Evolutionary conservation across 108 stramenopile genomes (phyloP).

Genomic region (Bacterosira constricta): DNA sequence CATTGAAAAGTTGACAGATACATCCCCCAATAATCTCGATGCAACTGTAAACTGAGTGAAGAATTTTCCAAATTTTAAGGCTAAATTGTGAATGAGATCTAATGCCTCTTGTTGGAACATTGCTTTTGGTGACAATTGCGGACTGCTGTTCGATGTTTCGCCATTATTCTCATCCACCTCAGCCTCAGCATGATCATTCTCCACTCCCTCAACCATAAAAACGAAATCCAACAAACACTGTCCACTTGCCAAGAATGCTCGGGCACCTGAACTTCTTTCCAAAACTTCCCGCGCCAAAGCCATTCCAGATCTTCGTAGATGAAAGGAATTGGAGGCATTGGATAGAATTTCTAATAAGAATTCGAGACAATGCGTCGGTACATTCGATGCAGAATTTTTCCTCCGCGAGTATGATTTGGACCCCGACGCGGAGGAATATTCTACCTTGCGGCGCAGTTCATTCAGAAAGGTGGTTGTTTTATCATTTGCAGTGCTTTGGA

Average conservation of each 20-base stretch:
- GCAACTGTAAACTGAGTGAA: slow-evolving; percentile 43
- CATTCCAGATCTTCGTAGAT: slow-evolving; percentile 40
- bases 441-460: slow-evolving; percentile 22
- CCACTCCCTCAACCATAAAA: slow-evolving; percentile 1
- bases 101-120: slow-evolving; percentile 32
- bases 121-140: background rate
- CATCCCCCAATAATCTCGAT: slow-evolving; percentile 35
- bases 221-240: slow-evolving; percentile 17
- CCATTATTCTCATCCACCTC: background rate
- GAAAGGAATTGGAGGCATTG: slow-evolving; percentile 27
- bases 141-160: too few relatives aligned
- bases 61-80: slow-evolving; percentile 21
- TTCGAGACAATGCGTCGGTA: slow-evolving; percentile 20
- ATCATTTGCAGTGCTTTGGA: slow-evolving; percentile 21
- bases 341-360: slow-evolving; percentile 35
- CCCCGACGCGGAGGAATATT: background rate
- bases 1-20: slow-evolving; percentile 1
- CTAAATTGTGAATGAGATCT: slow-evolving; percentile 33
- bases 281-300: slow-evolving; percentile 19
- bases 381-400: slow-evolving; percentile 5
- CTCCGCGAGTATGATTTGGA: background rate
- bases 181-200: background rate
- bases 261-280: slow-evolving; percentile 27
- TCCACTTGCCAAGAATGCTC: slow-evolving; percentile 22
- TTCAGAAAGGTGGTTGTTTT: slow-evolving; percentile 27